A percentile compares a stretch with the other conserved stretches of the same genome.
phyloP scores from a whole-genome alignment of 2,329 filamentous ascomycete genomes.

The Fusarium tricinctum region DNA sequence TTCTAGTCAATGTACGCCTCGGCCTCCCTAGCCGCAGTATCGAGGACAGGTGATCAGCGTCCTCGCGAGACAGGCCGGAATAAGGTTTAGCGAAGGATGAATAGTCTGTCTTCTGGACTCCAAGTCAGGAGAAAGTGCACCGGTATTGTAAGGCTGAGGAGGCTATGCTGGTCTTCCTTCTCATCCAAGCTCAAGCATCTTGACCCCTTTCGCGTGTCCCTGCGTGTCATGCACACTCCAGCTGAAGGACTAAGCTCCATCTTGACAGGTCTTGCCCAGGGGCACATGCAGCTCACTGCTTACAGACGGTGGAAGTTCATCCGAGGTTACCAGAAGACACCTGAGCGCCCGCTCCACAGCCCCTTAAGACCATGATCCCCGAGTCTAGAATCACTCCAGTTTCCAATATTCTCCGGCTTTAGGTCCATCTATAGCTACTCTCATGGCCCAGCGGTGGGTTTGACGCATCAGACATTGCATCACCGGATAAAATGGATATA shows the following conservation, averaged over 20 bases:
- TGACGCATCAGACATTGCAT: background rate
- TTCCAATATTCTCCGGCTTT: slow-evolving; percentile 8
- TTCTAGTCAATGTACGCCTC: background rate
- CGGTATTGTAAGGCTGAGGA: slow-evolving; percentile 15
- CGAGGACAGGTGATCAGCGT: background rate
- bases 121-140: background rate
- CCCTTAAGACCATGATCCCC: background rate
- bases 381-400: slow-evolving; percentile 3
- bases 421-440: background rate
- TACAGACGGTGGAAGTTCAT: slow-evolving; percentile 1
- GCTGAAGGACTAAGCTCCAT: slow-evolving; percentile 17
- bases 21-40: background rate
- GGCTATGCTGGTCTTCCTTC: background rate
- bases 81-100: background rate
- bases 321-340: slow-evolving; percentile 16
- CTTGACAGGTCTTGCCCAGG: background rate
- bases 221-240: slow-evolving; percentile 9
- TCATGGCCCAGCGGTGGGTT: background rate
- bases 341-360: background rate
- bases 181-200: background rate
- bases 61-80: background rate
- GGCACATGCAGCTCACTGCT: slow-evolving; percentile 1
- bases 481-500: background rate
- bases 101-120: background rate
- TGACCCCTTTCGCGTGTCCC: slow-evolving; percentile 8